Base-by-base conservation (phyloP, 129 eudicot species). In the Centrapalus pauciflorus region DNA sequence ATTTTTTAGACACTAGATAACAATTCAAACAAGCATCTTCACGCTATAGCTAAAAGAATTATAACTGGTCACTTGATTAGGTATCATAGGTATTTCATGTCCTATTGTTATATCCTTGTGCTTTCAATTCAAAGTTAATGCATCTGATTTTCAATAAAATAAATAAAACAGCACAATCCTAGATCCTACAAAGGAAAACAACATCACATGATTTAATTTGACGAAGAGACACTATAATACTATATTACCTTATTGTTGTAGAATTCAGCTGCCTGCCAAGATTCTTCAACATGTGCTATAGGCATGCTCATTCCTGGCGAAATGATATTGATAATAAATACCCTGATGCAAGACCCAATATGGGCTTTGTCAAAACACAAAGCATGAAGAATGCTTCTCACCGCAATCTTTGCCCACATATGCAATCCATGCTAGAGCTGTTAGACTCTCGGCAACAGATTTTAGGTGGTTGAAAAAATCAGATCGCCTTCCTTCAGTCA, bases 401-500 rank as follows among this genome's bases (percentile, higher is more conserved):
- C 97, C 97, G 62, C 96, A 88, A 65, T 83, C 96, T 76, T 92
- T 92, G 61, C 96, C 98, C 2, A 83, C 74, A 63, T 88, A 92
- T 8, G 96, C 96, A 76, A 92, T 83, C 98, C 98, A 90, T 35
- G 96, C 97, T 41, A 90, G 77, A 41, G 98, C 98, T 55, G 87
- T 65, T 62, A 92, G 77, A 78, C 96, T 92, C 69, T 92, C 98
- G 1, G 95, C 80, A 50, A 73, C 86, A 55, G 85, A 61, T 78
- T 92, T 92, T 68, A 85, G 61, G 85, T 92, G 96, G 73, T 85
- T 87, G 76, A 79, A 88, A 59, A 72, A 83, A 75, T 88, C 96
- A 76, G 96, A 79, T 34, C 96, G 85, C 64, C 84, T 79, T 57
- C 98, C 98, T 66, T 92, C 98, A 2, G 96, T 78, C 95, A 92